Evolutionary conservation across 805 yeast species (phyloP), one percentile per base, ranked within the genome.

Genomic region (Martiniozyma abietophila): DNA sequence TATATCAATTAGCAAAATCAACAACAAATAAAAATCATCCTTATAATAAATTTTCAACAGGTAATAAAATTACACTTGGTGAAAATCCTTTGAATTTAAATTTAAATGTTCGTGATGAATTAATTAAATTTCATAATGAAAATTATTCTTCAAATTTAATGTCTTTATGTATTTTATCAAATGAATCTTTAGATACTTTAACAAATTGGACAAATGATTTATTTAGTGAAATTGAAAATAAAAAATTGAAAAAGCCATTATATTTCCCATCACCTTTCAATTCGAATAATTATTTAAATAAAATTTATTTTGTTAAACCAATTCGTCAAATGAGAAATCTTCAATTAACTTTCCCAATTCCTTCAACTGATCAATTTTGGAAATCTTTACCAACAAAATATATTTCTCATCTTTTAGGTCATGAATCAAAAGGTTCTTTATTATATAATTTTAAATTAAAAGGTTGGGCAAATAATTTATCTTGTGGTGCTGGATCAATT

Each of bases 371-470:
- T 33, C 70, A 69, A 18, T 54, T 61, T 32, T 82, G 88, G 82
- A 69, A 70, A 35, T 67, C 69, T 17, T 74, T 74, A 45, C 94
- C 96, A 0, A 67, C 72, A 6, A 72, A 68, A 36, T 81, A 85
- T 56, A 69, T 63, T 44, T 73, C 88, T 15, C 96, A 92, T 54
- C 63, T 92, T 34, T 61, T 89, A 31, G 97, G 97, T 26, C 97
- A 89, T 56, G 98, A 89, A 60, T 82, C 92, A 31, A 67, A 77
- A 31, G 97, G 97, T 2, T 85, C 96, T 2, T 54, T 89, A 14
- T 64, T 85, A 23, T 71, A 76, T 36, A 69, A 66, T 43, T 69
- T 89, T 44, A 89, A 85, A 58, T 53, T 60, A 22, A 62, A 69
- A 43, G 81, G 88, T 10, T 82, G 88, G 85, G 95, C 89, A 6